Percentiles rank a stretch among this genome's conserved stretches.
Conservation (phyloP, 352 stramenopile species). For the Phytopythium delawarense region DNA sequence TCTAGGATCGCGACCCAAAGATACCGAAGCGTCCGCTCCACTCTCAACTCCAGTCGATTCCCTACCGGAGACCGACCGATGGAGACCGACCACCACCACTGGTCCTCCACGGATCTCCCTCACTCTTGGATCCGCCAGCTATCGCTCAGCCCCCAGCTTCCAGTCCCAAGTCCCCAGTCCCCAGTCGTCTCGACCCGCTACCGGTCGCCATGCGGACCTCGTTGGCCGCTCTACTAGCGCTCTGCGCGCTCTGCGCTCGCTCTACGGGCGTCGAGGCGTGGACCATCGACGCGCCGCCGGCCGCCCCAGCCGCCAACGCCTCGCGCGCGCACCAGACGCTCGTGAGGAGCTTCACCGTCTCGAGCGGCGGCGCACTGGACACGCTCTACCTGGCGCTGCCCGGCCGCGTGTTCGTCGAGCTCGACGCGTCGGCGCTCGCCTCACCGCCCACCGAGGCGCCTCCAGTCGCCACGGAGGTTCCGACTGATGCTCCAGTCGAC, state of each 20-base stretch:
- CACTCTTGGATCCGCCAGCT: no score
- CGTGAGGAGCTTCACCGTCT: slow-evolving; percentile 36
- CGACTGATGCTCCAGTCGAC: background rate
- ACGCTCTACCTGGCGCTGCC: slow-evolving; percentile 47
- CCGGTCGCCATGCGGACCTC: background rate
- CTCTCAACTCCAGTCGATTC: no score
- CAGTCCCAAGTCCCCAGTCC: no score
- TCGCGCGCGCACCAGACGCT: slow-evolving; percentile 34
- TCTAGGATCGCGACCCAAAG: no score
- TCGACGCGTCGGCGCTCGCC: slow-evolving; percentile 26
- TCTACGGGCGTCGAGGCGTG: slow-evolving; percentile 5
- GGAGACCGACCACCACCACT: no score
- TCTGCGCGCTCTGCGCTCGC: background rate
- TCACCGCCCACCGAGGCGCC: background rate
- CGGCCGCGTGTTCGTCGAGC: slow-evolving; percentile 51
- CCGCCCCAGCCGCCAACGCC: slow-evolving; percentile 19
- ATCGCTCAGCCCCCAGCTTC: no score
- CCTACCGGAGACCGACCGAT: no score
- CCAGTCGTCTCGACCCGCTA: background rate
- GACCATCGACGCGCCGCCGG: slow-evolving; percentile 32
- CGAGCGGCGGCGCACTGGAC: slow-evolving; percentile 34
- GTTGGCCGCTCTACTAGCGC: background rate
- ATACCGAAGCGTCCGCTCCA: no score
- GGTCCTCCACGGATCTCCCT: no score
- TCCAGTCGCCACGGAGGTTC: background rate